These are phyloP conservation scores for Candida orba DNA, from an alignment of 805 yeast genomes.

Conservation along the genomic window DNA sequence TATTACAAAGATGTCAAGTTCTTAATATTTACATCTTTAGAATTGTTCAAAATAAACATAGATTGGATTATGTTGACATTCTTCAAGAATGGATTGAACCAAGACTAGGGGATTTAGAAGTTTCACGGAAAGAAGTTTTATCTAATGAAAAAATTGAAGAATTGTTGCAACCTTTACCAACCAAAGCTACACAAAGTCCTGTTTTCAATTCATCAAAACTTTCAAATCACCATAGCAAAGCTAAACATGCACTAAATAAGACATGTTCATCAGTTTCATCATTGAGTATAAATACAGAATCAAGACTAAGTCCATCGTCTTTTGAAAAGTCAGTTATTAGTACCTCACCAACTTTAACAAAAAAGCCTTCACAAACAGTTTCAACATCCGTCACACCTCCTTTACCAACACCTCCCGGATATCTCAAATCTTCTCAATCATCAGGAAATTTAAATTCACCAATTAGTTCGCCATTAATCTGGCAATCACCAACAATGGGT, in stretches of 20 bases:
- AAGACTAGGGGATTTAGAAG: conserved; percentile 26
- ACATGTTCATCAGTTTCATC: neutral
- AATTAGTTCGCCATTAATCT: conserved; percentile 13
- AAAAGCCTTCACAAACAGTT: conserved; percentile 13
- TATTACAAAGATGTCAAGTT: conserved; percentile 33
- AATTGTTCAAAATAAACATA: conserved; percentile 24
- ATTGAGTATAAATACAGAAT: neutral
- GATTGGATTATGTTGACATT: conserved; percentile 17
- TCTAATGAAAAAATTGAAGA: conserved; percentile 19
- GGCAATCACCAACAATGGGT: conserved; percentile 18
- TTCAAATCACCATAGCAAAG: too few species aligned
- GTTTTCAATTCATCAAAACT: neutral
- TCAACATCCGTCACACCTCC: conserved; percentile 23
- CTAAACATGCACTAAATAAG: neutral
- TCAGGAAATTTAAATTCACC: conserved; percentile 2
- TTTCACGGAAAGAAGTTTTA: conserved; percentile 8
- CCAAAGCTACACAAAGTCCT: conserved; percentile 2
- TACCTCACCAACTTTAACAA: neutral
- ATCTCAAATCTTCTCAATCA: conserved; percentile 1
- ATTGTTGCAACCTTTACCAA: conserved; percentile 17
- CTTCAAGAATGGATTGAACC: conserved; percentile 25
- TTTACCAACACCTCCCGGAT: conserved; percentile 14
- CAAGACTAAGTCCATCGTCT: neutral
- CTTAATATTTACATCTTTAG: conserved; percentile 34
- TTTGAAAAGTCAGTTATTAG: neutral